Evolutionary conservation across 495 filamentous ascomycete species (phyloP).

Genomic region (Tuber indicum): DNA sequence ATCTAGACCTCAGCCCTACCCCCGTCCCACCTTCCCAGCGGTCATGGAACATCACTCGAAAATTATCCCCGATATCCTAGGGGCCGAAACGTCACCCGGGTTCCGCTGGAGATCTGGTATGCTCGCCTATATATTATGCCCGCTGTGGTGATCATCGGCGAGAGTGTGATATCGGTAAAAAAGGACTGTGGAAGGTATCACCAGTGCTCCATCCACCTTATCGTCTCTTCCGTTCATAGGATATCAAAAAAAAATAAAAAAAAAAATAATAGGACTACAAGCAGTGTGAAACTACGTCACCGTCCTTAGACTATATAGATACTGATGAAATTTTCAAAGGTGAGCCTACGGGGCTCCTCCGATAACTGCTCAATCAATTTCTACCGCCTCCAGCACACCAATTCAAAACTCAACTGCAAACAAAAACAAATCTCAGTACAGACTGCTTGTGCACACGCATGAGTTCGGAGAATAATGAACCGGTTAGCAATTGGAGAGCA

Average conservation of each 20-base stretch:
- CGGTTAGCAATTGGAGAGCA: background rate
- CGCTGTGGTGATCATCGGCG: background rate
- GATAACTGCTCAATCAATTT: background rate
- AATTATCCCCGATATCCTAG: background rate
- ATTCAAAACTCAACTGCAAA: background rate
- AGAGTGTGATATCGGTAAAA: background rate
- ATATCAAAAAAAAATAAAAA: background rate
- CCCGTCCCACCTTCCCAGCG: background rate
- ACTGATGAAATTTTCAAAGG: background rate
- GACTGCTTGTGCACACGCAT: background rate
- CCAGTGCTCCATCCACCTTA: background rate
- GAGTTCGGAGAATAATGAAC: background rate
- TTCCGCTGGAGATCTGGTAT: background rate
- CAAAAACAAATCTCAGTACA: background rate
- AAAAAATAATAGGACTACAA: no score
- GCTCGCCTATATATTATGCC: background rate
- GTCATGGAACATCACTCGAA: background rate
- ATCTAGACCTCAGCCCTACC: slow-evolving; percentile 1
- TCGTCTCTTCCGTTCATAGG: background rate
- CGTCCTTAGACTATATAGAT: no score
- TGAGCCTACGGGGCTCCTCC: background rate
- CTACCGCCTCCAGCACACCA: background rate
- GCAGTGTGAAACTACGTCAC: background rate
- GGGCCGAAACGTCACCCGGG: background rate
- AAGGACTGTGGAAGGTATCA: background rate